Evolutionary conservation across 2,329 filamentous ascomycete genomes (phyloP).

Genomic region (Tolypocladium capitatum): DNA sequence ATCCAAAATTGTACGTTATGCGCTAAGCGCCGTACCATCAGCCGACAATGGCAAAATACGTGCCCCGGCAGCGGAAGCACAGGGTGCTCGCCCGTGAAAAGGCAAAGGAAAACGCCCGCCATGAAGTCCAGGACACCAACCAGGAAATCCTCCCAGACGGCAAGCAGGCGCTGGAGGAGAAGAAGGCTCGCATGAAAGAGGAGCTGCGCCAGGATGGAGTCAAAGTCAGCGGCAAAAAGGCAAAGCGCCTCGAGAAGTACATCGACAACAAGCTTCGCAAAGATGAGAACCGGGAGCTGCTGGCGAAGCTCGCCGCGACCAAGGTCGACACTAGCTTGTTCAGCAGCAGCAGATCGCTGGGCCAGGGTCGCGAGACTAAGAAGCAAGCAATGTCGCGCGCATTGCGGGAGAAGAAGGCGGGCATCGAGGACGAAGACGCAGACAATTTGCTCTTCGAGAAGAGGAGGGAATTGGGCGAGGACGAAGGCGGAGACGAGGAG

Average conservation of each 20-base stretch:
- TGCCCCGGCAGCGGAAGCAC: conserved; percentile 54
- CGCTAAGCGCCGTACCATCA: neutral
- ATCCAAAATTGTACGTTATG: neutral
- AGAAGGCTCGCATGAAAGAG: conserved; percentile 40
- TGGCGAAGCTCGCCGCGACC: conserved; percentile 67
- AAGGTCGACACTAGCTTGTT: conserved; percentile 76
- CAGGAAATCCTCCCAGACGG: conserved; percentile 19
- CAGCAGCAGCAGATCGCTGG: conserved; percentile 64
- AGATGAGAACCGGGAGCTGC: conserved; percentile 74
- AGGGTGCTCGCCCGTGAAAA: conserved; percentile 53
- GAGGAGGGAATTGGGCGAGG: conserved; percentile 15
- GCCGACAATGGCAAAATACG: conserved; percentile 39
- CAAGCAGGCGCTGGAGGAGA: conserved; percentile 40
- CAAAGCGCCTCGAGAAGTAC: conserved; percentile 54
- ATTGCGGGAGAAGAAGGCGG: conserved; percentile 50
- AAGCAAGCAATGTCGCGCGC: conserved; percentile 52
- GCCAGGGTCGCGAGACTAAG: conserved; percentile 58
- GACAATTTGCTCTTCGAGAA: conserved; percentile 35
- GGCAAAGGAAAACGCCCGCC: conserved; percentile 27
- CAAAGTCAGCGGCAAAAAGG: conserved; percentile 51
- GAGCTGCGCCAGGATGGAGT: conserved; percentile 36
- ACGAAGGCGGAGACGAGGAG: conserved; percentile 17
- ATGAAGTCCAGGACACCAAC: conserved; percentile 25
- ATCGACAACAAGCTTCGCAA: conserved; percentile 86
- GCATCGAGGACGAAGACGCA: conserved; percentile 39